These are phyloP conservation scores for Bondarzewia mesenterica DNA, from an alignment of 1,284 basidiomycete genomes.

Conservation along the genomic window DNA sequence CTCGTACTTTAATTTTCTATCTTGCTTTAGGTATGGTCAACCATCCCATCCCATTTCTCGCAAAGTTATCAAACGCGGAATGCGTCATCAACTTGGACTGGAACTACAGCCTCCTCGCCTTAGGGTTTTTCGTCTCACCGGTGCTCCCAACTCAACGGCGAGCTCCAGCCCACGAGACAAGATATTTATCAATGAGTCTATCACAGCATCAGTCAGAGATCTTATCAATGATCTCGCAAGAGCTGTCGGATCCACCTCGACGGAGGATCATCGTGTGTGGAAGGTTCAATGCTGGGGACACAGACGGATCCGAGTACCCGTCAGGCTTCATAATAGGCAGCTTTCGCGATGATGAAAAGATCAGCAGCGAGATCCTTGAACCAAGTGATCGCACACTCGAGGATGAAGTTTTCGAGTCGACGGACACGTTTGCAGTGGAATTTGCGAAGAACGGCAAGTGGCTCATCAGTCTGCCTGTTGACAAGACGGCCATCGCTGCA, in stretches of 20 bases:
- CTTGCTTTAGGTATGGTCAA: conserved; percentile 60
- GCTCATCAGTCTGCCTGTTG: conserved; percentile 28
- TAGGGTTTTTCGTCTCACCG: conserved; percentile 43
- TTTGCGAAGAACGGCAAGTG: conserved; percentile 46
- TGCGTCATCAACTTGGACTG: conserved; percentile 45
- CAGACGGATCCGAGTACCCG: conserved; percentile 13
- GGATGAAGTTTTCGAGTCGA: conserved; percentile 47
- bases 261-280: conserved; percentile 50
- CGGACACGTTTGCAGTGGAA: conserved; percentile 63
- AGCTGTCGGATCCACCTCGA: conserved; percentile 6
- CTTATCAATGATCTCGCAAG: conserved; percentile 33
- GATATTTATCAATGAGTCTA: conserved; percentile 20
- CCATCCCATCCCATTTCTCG: conserved; percentile 50
- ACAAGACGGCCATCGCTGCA: conserved; percentile 3
- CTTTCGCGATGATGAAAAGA: conserved; percentile 21
- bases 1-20: not conserved
- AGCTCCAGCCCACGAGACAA: conserved; percentile 33
- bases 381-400: conserved; percentile 39
- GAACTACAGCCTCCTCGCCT: conserved; percentile 77
- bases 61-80: conserved; percentile 55
- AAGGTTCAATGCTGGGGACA: conserved; percentile 27
- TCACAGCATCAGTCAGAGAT: conserved; percentile 20
- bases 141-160: conserved; percentile 10
- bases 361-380: conserved; percentile 24
- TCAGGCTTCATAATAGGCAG: conserved; percentile 25